A percentile compares a stretch with the other conserved stretches of the same genome.
Conservation (phyloP, 805 yeast genomes). For the Candida cerambycidarum region DNA sequence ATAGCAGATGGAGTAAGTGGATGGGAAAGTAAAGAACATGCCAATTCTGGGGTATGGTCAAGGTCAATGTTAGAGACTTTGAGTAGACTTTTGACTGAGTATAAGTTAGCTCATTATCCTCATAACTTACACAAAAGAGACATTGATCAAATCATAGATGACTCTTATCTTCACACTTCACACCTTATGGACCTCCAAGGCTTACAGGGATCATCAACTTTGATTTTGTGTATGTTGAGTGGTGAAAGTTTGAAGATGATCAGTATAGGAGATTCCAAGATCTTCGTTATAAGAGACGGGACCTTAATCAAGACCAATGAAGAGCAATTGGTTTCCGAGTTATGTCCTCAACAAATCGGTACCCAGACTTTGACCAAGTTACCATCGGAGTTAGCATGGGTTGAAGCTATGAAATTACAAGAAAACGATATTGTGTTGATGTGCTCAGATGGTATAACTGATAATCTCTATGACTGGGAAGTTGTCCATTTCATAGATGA, state of each 20-base stretch:
- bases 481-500: slow-evolving; percentile 38
- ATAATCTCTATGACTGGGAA: slow-evolving; percentile 51
- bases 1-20: slow-evolving; percentile 60
- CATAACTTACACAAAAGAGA: slow-evolving; percentile 42
- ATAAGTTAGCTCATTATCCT: slow-evolving; percentile 38
- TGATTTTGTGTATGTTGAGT: slow-evolving; percentile 47
- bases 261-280: slow-evolving; percentile 53
- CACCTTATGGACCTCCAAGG: slow-evolving; percentile 50
- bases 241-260: slow-evolving; percentile 47
- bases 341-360: slow-evolving; percentile 58
- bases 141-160: slow-evolving; percentile 44
- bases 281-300: slow-evolving; percentile 49
- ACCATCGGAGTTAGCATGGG: slow-evolving; percentile 52
- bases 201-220: slow-evolving; percentile 50
- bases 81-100: slow-evolving; percentile 45
- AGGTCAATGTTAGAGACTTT: slow-evolving; percentile 52
- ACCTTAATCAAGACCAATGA: slow-evolving; percentile 42
- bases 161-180: slow-evolving; percentile 47
- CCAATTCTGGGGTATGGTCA: slow-evolving; percentile 53
- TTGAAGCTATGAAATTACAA: slow-evolving; percentile 37
- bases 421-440: slow-evolving; percentile 45
- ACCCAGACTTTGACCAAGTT: slow-evolving; percentile 43
- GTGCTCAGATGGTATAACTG: slow-evolving; percentile 56
- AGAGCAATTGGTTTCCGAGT: slow-evolving; percentile 44
- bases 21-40: slow-evolving; percentile 47